phyloP scores from a whole-genome alignment of 139 green algal genomes.

The Chlamydomonas incerta region DNA sequence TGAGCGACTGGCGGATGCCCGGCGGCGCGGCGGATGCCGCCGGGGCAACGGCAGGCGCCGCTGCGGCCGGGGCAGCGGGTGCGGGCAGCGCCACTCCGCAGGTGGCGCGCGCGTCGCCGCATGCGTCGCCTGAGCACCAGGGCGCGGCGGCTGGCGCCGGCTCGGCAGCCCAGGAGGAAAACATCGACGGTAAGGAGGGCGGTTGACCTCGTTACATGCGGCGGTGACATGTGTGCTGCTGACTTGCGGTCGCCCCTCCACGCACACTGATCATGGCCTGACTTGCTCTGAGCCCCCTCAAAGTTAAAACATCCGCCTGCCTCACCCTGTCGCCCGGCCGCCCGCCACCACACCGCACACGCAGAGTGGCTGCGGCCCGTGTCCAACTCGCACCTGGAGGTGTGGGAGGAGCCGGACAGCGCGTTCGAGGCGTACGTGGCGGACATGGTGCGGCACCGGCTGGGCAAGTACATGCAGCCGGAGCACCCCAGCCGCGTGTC shows the following conservation, averaged over 20 bases:
- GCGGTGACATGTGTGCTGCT: too few relatives aligned
- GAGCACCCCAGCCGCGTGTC: conserved; percentile 71
- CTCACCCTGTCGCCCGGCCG: not conserved
- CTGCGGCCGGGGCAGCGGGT: not conserved
- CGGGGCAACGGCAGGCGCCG: not conserved
- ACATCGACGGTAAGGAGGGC: conserved; percentile 32
- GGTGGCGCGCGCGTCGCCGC: not conserved
- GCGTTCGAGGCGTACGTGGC: conserved; percentile 79
- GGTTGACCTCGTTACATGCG: too few relatives aligned
- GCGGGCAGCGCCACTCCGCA: too few relatives aligned
- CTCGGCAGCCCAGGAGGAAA: not conserved
- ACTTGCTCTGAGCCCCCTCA: too few relatives aligned
- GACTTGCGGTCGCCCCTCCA: too few relatives aligned
- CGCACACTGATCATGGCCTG: too few relatives aligned
- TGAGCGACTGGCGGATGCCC: conserved; percentile 34
- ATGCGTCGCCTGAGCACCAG: not conserved
- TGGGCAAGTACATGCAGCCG: conserved; percentile 81
- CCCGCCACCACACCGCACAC: not conserved
- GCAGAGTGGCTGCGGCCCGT: conserved; percentile 49
- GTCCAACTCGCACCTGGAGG: conserved; percentile 49
- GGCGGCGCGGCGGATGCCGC: not conserved
- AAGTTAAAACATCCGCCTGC: not conserved
- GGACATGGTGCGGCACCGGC: conserved; percentile 67
- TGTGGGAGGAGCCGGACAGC: conserved; percentile 72
- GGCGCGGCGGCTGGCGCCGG: not conserved